Conservation (phyloP, 768 basidiomycete species). For the Calocera viscosa region DNA sequence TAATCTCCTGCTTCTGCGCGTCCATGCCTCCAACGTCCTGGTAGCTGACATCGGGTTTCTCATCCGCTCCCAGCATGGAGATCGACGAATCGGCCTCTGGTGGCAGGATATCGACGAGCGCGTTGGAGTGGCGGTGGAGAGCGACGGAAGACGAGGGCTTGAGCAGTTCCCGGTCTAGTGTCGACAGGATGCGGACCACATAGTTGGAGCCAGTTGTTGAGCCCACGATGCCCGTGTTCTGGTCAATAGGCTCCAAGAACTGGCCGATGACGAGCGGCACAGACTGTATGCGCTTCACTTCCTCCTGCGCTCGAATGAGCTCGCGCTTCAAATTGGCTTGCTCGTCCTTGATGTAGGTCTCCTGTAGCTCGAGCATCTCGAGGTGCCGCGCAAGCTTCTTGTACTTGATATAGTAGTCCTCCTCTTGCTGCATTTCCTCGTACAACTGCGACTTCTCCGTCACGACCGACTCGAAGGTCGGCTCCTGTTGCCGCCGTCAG, state of each 20-base stretch:
- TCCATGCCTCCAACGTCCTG: constrained; percentile 96
- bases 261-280: constrained; percentile 98
- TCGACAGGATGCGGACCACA: constrained; percentile 92
- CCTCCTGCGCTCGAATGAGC: constrained; percentile 95
- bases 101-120: constrained; percentile 93
- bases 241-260: constrained; percentile 97
- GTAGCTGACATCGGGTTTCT: constrained; percentile 90
- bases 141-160: constrained; percentile 97
- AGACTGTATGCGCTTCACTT: constrained; percentile 97
- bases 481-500: constrained; percentile 45
- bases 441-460: constrained; percentile 79
- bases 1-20: constrained; percentile 93
- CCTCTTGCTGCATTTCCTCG: constrained; percentile 64
- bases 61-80: constrained; percentile 83
- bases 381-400: constrained; percentile 90
- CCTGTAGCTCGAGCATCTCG: constrained; percentile 86
- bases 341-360: constrained; percentile 98
- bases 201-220: constrained; percentile 97
- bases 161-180: constrained; percentile 89
- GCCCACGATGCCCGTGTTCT: constrained; percentile 91
- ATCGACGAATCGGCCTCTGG: constrained; percentile 98
- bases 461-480: constrained; percentile 75
- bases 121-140: constrained; percentile 97
- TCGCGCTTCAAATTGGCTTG: constrained; percentile 96
- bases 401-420: constrained; percentile 95